These are phyloP conservation scores for Sporothrix brasiliensis DNA, from an alignment of 2,329 filamentous ascomycete genomes.

Conservation along the genomic window DNA sequence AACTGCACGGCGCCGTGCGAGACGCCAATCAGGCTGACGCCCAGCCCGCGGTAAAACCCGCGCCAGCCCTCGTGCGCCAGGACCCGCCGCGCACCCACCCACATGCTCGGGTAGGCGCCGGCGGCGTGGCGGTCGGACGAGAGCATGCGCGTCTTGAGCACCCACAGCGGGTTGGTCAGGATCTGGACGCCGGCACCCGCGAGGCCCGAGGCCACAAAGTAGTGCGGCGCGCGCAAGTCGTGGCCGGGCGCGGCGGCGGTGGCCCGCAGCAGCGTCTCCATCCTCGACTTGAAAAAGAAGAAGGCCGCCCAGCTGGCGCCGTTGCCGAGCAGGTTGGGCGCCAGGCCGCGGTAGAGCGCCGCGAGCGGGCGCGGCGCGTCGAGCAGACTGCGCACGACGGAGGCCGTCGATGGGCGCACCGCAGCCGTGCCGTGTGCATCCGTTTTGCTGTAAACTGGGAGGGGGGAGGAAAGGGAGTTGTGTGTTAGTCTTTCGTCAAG, in stretches of 20 bases:
- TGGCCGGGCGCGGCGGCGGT: conserved; percentile 39
- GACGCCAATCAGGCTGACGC: conserved; percentile 82
- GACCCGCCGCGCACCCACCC: conserved; percentile 68
- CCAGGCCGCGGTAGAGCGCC: conserved; percentile 85
- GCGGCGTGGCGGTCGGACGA: conserved; percentile 73
- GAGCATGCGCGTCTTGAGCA: conserved; percentile 96
- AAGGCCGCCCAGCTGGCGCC: conserved; percentile 89
- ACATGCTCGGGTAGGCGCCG: conserved; percentile 81
- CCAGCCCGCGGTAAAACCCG: conserved; percentile 86
- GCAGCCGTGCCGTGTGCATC: conserved; percentile 37
- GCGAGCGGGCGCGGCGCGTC: conserved; percentile 58
- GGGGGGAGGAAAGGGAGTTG: neutral
- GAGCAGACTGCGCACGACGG: conserved; percentile 55
- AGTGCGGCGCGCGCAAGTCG: conserved; percentile 66
- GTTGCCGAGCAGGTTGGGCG: conserved; percentile 89
- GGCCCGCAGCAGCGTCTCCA: conserved; percentile 52
- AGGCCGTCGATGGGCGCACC: conserved; percentile 51
- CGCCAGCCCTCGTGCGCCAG: conserved; percentile 69
- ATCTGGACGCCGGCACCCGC: conserved; percentile 74
- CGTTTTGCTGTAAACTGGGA: conserved; percentile 53
- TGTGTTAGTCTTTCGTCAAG: neutral
- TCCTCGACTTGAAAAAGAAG: conserved; percentile 72
- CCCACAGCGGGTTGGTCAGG: conserved; percentile 95
- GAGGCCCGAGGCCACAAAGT: conserved; percentile 75
- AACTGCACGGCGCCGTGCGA: conserved; percentile 95